phyloP scores from a whole-genome alignment of 495 filamentous ascomycete species.

The Aeminium ludgeri region DNA sequence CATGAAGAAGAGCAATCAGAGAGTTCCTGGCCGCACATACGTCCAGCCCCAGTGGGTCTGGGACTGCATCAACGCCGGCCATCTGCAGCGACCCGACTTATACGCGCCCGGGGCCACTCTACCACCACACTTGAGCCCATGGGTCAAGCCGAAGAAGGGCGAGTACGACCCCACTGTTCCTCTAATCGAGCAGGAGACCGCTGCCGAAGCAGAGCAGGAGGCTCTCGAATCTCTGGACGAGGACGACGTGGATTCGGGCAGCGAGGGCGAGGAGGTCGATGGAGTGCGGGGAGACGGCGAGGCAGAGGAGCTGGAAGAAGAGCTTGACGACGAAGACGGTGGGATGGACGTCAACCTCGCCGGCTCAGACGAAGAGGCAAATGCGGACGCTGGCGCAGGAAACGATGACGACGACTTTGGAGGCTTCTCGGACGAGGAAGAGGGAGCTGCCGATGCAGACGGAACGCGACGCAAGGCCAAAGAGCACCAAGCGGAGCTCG shows the following conservation, averaged over 20 bases:
- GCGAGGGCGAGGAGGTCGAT: conserved; percentile 24
- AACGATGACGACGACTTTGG: conserved; percentile 21
- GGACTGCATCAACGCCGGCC: conserved; percentile 84
- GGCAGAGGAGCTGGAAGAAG: conserved; percentile 20
- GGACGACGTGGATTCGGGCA: conserved; percentile 26
- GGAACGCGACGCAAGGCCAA: conserved; percentile 32
- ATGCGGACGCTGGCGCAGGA: conserved; percentile 24
- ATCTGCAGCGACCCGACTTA: conserved; percentile 68
- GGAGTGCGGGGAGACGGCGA: conserved; percentile 23
- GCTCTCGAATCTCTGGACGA: conserved; percentile 31
- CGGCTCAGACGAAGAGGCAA: conserved; percentile 31
- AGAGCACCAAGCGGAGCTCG: conserved; percentile 72
- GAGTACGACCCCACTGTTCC: conserved; percentile 76
- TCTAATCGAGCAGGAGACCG: conserved; percentile 58
- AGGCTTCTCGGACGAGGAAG: conserved; percentile 37
- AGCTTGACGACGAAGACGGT: conserved; percentile 22
- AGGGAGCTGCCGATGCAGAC: conserved; percentile 29
- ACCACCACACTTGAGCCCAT: conserved; percentile 88
- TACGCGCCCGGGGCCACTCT: conserved; percentile 80
- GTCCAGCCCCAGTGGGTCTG: conserved; percentile 97
- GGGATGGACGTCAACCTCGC: conserved; percentile 43
- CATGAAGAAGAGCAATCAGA: conserved; percentile 27
- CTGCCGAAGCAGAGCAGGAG: conserved; percentile 58
- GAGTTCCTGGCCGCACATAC: conserved; percentile 78
- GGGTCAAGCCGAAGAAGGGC: conserved; percentile 71